Evolutionary conservation across 139 green algal genomes (phyloP).

Genomic region (Diplosphaera chodatii): DNA sequence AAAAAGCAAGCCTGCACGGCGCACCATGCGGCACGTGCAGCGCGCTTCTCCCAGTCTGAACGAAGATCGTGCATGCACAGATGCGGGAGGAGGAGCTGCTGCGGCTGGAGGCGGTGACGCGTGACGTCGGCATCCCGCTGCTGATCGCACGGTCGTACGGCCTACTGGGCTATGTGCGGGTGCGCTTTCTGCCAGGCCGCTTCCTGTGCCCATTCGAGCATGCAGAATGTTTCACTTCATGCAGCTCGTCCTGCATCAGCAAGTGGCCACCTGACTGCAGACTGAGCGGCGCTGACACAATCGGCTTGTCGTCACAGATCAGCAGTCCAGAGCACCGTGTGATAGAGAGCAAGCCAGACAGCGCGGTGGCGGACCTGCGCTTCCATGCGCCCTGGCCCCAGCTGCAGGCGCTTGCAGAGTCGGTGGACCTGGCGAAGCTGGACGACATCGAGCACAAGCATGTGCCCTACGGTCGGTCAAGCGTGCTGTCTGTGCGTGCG

Average conservation of each 20-base stretch:
- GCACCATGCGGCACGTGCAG: no score
- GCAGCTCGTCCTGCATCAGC: no score
- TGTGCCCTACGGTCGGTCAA: conserved; percentile 85
- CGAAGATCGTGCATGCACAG: no score
- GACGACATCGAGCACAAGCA: conserved; percentile 80
- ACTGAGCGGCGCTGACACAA: no score
- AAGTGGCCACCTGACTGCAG: no score
- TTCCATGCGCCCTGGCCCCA: conserved; percentile 79
- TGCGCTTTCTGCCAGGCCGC: no score
- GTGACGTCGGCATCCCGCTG: conserved; percentile 47
- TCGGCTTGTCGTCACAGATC: no score
- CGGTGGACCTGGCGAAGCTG: conserved; percentile 57
- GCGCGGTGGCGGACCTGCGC: conserved; percentile 73
- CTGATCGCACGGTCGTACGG: conserved; percentile 78
- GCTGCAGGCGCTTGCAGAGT: conserved; percentile 46
- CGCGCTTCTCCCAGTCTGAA: no score
- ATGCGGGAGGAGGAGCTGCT: conserved; percentile 53
- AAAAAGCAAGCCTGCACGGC: no score
- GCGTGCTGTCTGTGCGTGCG: no score
- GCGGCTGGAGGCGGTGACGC: conserved; percentile 68
- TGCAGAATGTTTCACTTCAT: no score
- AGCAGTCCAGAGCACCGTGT: conserved; percentile 71
- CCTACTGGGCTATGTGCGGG: conserved; percentile 70
- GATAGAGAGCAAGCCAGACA: conserved; percentile 91
- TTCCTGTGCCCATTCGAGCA: no score